Percentiles rank a stretch among this genome's conserved stretches.
phyloP scores from a whole-genome alignment of 306 rosid genomes.

The Delonix regia region DNA sequence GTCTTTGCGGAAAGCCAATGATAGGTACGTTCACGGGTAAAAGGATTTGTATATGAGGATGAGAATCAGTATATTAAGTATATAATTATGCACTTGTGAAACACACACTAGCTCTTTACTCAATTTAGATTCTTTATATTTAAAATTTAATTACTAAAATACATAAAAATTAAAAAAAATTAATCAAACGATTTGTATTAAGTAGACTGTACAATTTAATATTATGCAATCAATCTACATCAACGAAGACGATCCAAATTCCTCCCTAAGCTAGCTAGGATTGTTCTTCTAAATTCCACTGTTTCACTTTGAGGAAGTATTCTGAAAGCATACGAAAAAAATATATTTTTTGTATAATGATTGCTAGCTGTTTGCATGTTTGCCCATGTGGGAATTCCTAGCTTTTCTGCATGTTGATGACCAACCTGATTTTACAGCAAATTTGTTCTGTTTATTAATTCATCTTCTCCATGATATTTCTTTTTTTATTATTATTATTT shows the following conservation, averaged over 20 bases:
- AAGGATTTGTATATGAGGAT: conserved; percentile 46
- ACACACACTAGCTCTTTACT: no score
- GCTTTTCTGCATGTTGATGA: conserved; percentile 23
- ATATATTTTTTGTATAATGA: conserved; percentile 13
- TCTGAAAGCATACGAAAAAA: conserved; percentile 44
- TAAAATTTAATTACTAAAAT: no score
- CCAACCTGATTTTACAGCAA: background rate
- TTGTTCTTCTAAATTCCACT: conserved; percentile 57
- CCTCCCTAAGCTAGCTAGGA: conserved; percentile 1
- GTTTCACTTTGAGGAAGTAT: conserved; percentile 50
- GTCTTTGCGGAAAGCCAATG: conserved; percentile 70
- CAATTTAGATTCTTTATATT: no score
- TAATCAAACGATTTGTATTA: no score
- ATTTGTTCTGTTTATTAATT: no score
- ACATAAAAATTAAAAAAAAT: no score
- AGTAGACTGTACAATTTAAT: no score
- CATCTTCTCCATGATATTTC: background rate
- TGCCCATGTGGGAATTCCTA: conserved; percentile 8
- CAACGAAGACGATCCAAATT: no score
- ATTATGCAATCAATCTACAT: no score
- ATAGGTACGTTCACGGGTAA: conserved; percentile 68
- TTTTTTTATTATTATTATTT: background rate
- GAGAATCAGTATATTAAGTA: conserved; percentile 51
- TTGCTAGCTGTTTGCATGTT: conserved; percentile 40
- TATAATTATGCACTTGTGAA: background rate